These are phyloP conservation scores for Clathrus columnatus DNA, from an alignment of 768 basidiomycete species.

Conservation along the genomic window DNA sequence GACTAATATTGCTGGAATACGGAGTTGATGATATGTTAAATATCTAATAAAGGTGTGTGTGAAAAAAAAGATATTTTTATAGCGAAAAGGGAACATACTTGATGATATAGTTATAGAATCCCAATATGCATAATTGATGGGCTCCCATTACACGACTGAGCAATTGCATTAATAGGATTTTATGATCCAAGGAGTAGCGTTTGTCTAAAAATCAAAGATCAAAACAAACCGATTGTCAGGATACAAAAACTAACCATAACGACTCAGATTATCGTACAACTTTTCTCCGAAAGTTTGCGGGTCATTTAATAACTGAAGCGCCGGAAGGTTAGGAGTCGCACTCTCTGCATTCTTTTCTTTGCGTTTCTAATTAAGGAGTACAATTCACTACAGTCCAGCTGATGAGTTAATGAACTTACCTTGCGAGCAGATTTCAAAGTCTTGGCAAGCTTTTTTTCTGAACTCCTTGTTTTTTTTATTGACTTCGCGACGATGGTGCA, in stretches of 20 bases:
- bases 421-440: conserved; percentile 67
- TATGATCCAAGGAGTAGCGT: conserved; percentile 93
- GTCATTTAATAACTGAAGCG: conserved; percentile 86
- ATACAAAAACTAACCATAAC: conserved; percentile 34
- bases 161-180: conserved; percentile 94
- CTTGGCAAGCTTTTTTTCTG: conserved; percentile 72
- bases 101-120: conserved; percentile 93
- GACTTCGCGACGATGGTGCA: conserved; percentile 83
- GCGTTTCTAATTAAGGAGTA: conserved; percentile 26
- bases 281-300: conserved; percentile 95
- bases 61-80: neutral
- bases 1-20: conserved; percentile 87
- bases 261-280: conserved; percentile 74
- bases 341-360: conserved; percentile 17
- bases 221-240: neutral
- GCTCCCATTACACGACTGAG: conserved; percentile 87
- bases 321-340: conserved; percentile 70
- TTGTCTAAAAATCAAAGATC: conserved; percentile 53
- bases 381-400: conserved; percentile 1
- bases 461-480: conserved; percentile 87
- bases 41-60: too few relatives aligned
- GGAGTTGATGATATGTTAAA: conserved; percentile 84
- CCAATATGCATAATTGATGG: conserved; percentile 88
- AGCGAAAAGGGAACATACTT: conserved; percentile 21
- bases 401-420: conserved; percentile 31